Evolutionary conservation across 2,329 filamentous ascomycete genomes (phyloP).

Genomic region (Talaromyces sp.): DNA sequence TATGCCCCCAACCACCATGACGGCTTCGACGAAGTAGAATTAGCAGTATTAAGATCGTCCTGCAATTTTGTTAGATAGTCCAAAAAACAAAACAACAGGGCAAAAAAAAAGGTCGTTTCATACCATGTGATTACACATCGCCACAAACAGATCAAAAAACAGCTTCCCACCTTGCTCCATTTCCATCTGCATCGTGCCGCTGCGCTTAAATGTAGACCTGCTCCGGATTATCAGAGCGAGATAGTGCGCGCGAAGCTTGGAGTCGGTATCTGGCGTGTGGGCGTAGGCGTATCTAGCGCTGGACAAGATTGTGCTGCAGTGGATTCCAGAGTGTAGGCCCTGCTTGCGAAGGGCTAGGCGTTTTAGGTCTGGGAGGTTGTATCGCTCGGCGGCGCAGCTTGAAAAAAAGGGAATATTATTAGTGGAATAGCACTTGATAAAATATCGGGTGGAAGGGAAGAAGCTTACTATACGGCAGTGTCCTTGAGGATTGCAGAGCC

Average conservation of each 20-base stretch:
- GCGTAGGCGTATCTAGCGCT: constrained; percentile 87
- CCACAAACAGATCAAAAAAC: constrained; percentile 92
- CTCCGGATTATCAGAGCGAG: constrained; percentile 87
- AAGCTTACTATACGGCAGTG: constrained; percentile 69
- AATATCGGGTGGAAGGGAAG: too few relatives aligned
- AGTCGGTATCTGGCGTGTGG: constrained; percentile 83
- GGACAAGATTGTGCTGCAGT: constrained; percentile 76
- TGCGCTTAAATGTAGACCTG: constrained; percentile 82
- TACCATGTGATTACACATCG: constrained; percentile 85
- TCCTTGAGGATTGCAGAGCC: constrained; percentile 74
- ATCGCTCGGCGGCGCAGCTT: constrained; percentile 72
- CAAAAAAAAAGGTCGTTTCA: constrained; percentile 24
- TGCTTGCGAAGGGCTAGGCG: constrained; percentile 81
- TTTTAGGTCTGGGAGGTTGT: constrained; percentile 78
- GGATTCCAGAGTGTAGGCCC: constrained; percentile 77
- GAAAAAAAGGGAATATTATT: neutral
- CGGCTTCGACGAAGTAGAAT: constrained; percentile 14
- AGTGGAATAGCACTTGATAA: constrained; percentile 11
- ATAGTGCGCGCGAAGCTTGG: constrained; percentile 86
- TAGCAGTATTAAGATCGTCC: constrained; percentile 16
- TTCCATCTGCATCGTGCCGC: constrained; percentile 91
- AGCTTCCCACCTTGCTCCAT: constrained; percentile 84
- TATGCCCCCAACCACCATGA: neutral
- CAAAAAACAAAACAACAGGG: constrained; percentile 8
- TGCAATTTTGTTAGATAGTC: constrained; percentile 11